Conservation (phyloP, 805 yeast species). For the Candida anglica region DNA sequence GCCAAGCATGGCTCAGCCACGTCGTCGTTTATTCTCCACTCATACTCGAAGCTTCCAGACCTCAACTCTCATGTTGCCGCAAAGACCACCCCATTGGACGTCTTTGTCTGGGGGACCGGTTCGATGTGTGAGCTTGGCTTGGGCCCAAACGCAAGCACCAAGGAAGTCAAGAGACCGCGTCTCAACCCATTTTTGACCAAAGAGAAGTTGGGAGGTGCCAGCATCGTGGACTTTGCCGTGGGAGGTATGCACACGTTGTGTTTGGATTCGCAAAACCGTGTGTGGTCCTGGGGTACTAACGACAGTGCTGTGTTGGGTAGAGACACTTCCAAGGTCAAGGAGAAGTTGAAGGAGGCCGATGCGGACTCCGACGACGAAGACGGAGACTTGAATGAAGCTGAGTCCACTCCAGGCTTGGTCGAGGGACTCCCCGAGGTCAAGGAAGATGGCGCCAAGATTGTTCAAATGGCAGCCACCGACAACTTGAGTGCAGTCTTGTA, state of each 20-base stretch:
- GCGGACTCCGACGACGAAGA: conserved; percentile 58
- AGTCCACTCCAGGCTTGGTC: conserved; percentile 83
- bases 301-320: conserved; percentile 92
- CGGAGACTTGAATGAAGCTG: conserved; percentile 83
- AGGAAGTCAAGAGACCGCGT: conserved; percentile 95
- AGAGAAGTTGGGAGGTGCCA: conserved; percentile 46
- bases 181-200: conserved; percentile 70
- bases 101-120: conserved; percentile 95
- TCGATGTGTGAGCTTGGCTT: conserved; percentile 96
- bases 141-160: conserved; percentile 90
- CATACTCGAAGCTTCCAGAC: conserved; percentile 44
- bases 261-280: conserved; percentile 63
- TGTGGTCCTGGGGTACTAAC: conserved; percentile 99
- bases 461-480: conserved; percentile 88
- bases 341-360: conserved; percentile 65
- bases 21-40: conserved; percentile 44
- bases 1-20: conserved; percentile 16
- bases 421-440: conserved; percentile 54
- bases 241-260: conserved; percentile 97
- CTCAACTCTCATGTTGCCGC: conserved; percentile 37
- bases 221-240: conserved; percentile 81
- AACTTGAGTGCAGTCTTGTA: conserved; percentile 79
- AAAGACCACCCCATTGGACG: conserved; percentile 53
- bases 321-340: conserved; percentile 62
- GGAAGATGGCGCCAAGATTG: conserved; percentile 45